phyloP scores from a whole-genome alignment of 345 rosid species.

The Microcos paniculata region DNA sequence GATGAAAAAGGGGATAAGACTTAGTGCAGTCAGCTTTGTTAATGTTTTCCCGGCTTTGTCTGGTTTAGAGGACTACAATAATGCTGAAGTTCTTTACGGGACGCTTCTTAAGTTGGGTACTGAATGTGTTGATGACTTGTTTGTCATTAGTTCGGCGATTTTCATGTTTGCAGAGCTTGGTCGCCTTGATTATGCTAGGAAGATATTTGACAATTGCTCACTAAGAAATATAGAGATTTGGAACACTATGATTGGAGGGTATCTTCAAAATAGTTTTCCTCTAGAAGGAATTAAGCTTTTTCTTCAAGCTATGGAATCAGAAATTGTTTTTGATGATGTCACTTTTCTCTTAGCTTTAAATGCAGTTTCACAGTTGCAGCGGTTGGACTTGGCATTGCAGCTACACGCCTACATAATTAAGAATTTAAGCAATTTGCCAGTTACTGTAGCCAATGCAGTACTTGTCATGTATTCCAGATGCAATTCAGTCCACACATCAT shows the following conservation, averaged over 20 bases:
- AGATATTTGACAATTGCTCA: constrained; percentile 57
- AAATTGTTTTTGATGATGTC: constrained; percentile 57
- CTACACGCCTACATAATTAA: constrained; percentile 70
- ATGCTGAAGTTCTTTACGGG: constrained; percentile 59
- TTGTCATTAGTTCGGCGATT: constrained; percentile 70
- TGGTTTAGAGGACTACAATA: constrained; percentile 36
- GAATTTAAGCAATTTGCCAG: constrained; percentile 43
- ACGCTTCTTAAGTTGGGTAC: constrained; percentile 61
- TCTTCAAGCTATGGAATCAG: constrained; percentile 47
- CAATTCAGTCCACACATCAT: constrained; percentile 56
- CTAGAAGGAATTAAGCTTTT: constrained; percentile 59
- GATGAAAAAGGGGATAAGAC: constrained; percentile 65
- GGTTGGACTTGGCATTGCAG: constrained; percentile 49
- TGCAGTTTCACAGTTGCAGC: constrained; percentile 75
- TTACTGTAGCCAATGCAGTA: constrained; percentile 58
- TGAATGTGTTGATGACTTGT: constrained; percentile 63
- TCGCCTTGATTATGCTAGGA: constrained; percentile 51
- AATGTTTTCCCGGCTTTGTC: constrained; percentile 77
- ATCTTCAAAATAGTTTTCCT: constrained; percentile 50
- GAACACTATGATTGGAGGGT: constrained; percentile 81
- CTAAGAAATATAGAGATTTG: constrained; percentile 73
- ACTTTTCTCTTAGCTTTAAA: constrained; percentile 59
- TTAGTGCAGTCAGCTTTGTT: constrained; percentile 73
- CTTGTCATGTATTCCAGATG: constrained; percentile 85
- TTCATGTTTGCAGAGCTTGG: constrained; percentile 74